phyloP scores from a whole-genome alignment of 139 green algal genomes.

The Tetraselmis striata region DNA sequence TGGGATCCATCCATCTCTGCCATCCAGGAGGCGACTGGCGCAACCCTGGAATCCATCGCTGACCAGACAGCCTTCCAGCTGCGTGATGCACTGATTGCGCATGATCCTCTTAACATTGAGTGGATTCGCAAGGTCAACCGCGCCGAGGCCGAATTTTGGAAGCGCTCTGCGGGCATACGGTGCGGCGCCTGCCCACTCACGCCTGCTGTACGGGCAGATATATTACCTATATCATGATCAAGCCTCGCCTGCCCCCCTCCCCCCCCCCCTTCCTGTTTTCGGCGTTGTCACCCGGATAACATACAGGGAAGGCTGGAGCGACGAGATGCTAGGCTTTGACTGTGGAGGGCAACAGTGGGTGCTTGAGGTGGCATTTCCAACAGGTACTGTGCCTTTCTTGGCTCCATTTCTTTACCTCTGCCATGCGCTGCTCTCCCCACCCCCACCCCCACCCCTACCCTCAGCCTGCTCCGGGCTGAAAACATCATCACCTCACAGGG shows the following conservation, averaged over 20 bases:
- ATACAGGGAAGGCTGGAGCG: constrained; percentile 66
- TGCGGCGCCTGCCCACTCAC: no score
- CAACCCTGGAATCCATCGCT: background rate
- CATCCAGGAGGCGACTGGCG: background rate
- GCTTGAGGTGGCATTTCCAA: constrained; percentile 75
- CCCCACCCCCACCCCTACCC: no score
- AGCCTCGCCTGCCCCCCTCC: no score
- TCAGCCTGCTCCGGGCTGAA: no score
- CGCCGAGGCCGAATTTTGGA: constrained; percentile 88
- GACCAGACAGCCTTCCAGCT: constrained; percentile 58
- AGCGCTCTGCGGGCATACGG: constrained; percentile 15
- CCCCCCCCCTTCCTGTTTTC: no score
- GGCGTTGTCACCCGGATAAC: no score
- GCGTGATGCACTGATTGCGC: constrained; percentile 72
- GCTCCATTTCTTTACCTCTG: no score
- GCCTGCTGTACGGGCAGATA: no score
- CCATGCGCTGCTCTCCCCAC: no score
- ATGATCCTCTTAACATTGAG: constrained; percentile 54
- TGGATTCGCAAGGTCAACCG: constrained; percentile 77
- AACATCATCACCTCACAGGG: no score
- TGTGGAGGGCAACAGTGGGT: constrained; percentile 98
- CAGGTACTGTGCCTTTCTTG: constrained; percentile 27
- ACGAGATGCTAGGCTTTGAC: constrained; percentile 96
- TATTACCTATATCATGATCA: no score
- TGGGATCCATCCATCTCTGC: no score